Evolutionary conservation across 768 basidiomycete genomes (phyloP).

Genomic region (Panus rudis): DNA sequence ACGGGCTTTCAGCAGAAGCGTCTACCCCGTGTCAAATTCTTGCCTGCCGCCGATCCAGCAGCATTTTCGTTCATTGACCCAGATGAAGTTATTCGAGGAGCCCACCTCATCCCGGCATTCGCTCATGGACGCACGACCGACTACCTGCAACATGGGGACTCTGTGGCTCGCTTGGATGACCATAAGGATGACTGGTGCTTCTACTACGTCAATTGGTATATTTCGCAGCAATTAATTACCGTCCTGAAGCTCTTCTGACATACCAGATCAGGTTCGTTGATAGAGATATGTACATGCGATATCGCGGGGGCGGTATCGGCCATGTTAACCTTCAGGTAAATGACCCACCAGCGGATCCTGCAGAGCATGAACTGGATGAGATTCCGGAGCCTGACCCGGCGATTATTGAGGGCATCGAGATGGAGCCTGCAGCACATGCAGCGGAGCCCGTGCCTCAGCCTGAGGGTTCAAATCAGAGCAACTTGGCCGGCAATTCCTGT

Average conservation of each 20-base stretch:
- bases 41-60: slow-evolving; percentile 4
- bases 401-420: no score
- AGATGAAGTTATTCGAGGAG: slow-evolving; percentile 15
- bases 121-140: slow-evolving; percentile 12
- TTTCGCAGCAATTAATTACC: not conserved
- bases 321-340: slow-evolving; percentile 1
- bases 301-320: slow-evolving; percentile 7
- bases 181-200: slow-evolving; percentile 4
- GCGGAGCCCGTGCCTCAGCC: not conserved
- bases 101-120: slow-evolving; percentile 25
- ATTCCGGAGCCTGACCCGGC: no score
- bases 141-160: not conserved
- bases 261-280: slow-evolving; percentile 8
- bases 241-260: not conserved
- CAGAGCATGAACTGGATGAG: no score
- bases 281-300: slow-evolving; percentile 11
- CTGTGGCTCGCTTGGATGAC: not conserved
- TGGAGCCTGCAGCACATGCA: no score
- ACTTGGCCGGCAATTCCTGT: no score
- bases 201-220: slow-evolving; percentile 5
- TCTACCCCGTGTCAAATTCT: slow-evolving; percentile 19
- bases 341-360: not conserved
- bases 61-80: slow-evolving; percentile 28
- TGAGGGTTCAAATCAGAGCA: not conserved
- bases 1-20: slow-evolving; percentile 3